These are phyloP conservation scores for Limnanthes douglasii DNA, from an alignment of 345 rosid genomes.

Conservation along the genomic window DNA sequence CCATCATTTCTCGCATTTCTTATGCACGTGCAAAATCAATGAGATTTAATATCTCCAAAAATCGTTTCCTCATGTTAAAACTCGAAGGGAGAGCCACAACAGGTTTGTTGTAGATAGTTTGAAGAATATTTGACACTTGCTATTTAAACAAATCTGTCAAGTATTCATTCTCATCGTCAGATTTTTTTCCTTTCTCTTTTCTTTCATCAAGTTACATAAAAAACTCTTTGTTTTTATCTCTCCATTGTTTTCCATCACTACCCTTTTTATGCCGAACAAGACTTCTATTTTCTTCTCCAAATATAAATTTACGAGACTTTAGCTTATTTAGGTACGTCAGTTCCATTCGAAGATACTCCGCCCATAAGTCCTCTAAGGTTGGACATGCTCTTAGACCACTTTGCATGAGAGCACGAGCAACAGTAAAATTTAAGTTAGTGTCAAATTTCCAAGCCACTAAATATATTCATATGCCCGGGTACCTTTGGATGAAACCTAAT, in stretches of 20 bases:
- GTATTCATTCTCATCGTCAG: conserved; percentile 15
- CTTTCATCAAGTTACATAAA: conserved; percentile 39
- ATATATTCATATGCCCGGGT: conserved; percentile 64
- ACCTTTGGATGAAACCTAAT: conserved; percentile 55
- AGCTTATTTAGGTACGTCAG: conserved; percentile 57
- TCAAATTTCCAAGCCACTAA: conserved; percentile 80
- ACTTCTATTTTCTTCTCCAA: conserved; percentile 45
- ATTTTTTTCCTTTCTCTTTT: conserved; percentile 9
- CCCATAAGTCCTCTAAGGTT: conserved; percentile 52
- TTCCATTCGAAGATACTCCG: conserved; percentile 66
- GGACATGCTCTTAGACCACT: conserved; percentile 56
- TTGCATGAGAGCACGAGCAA: conserved; percentile 63
- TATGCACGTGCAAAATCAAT: conserved; percentile 30
- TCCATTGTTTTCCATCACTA: conserved; percentile 29
- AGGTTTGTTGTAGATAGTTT: conserved; percentile 36
- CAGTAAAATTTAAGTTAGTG: conserved; percentile 39
- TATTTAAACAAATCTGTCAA: conserved; percentile 34
- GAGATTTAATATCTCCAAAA: conserved; percentile 45
- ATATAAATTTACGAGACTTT: conserved; percentile 42
- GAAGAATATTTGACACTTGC: conserved; percentile 31
- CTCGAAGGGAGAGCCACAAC: conserved; percentile 38
- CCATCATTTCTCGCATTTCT: conserved; percentile 27
- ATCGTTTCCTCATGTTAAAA: conserved; percentile 31
- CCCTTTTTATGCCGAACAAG: conserved; percentile 14
- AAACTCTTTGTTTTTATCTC: conserved; percentile 30